Conservation (phyloP, 1,284 basidiomycete genomes). For the Ceratobasidium sp. region DNA sequence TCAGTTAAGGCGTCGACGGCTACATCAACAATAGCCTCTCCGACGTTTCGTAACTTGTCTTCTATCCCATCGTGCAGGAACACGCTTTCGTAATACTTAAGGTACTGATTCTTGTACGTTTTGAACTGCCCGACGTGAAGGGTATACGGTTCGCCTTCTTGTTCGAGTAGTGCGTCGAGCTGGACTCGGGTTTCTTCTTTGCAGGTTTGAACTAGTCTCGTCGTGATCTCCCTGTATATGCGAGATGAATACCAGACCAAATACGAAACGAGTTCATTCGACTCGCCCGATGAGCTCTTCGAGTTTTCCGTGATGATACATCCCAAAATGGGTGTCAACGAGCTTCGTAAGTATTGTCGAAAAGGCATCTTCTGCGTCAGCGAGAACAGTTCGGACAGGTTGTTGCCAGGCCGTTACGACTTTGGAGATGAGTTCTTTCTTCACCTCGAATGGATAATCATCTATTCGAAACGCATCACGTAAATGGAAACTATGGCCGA, state of each 20-base stretch:
- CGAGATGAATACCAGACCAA: neutral
- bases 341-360: conserved; percentile 61
- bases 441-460: conserved; percentile 74
- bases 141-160: conserved; percentile 21
- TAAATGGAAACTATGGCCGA: neutral
- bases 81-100: neutral
- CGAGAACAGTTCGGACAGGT: conserved; percentile 67
- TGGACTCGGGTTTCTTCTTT: conserved; percentile 13
- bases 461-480: conserved; percentile 53
- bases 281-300: conserved; percentile 62
- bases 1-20: conserved; percentile 10
- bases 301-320: conserved; percentile 68
- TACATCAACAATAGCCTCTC: conserved; percentile 20
- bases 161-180: conserved; percentile 15
- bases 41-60: neutral
- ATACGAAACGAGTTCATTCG: neutral
- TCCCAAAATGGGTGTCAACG: conserved; percentile 65
- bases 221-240: conserved; percentile 8
- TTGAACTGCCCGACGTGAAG: conserved; percentile 17
- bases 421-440: conserved; percentile 64
- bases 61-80: neutral
- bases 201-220: neutral
- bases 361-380: conserved; percentile 61
- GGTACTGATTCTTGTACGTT: neutral
- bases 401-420: conserved; percentile 66